These are phyloP conservation scores for Rhizoclosmatium globosum DNA, from an alignment of 192 early-diverging fungal species.

Conservation along the genomic window DNA sequence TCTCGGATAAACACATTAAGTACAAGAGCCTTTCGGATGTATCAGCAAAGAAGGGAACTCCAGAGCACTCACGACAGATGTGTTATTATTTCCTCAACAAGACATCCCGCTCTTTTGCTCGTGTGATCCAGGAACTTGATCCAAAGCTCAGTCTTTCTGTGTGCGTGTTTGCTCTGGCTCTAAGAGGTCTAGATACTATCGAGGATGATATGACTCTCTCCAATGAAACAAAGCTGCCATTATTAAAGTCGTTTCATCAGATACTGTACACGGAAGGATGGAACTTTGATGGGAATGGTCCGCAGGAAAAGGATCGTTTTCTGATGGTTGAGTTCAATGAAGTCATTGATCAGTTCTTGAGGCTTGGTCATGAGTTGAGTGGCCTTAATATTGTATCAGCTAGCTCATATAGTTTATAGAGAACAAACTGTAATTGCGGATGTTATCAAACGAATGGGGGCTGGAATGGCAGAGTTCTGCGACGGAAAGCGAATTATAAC, in stretches of 20 bases:
- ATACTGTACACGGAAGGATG: conserved; percentile 74
- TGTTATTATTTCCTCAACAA: conserved; percentile 93
- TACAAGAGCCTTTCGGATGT: conserved; percentile 65
- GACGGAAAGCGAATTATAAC: conserved; percentile 64
- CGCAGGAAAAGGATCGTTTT: conserved; percentile 92
- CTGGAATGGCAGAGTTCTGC: conserved; percentile 89
- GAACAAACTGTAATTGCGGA: conserved; percentile 91
- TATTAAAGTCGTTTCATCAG: conserved; percentile 85
- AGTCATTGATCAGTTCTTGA: conserved; percentile 90
- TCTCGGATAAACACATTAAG: conserved; percentile 20
- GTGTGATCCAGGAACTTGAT: conserved; percentile 84
- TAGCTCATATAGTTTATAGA: conserved; percentile 42
- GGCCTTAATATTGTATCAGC: conserved; percentile 6
- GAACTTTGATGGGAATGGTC: conserved; percentile 73
- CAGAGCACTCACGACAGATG: conserved; percentile 58
- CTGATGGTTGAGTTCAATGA: conserved; percentile 89
- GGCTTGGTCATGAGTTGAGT: conserved; percentile 62
- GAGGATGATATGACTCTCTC: conserved; percentile 98
- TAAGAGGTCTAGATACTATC: conserved; percentile 96
- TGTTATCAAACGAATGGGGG: conserved; percentile 90
- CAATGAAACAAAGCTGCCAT: conserved; percentile 74
- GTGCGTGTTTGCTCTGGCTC: conserved; percentile 94
- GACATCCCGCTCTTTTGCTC: conserved; percentile 96
- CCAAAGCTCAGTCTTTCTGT: conserved; percentile 64
- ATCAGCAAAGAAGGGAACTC: conserved; percentile 48